Percentiles rank a stretch among this genome's conserved stretches.
Conservation (phyloP, 371 early-diverging fungal genomes). For the Cokeromyces recurvatus region DNA sequence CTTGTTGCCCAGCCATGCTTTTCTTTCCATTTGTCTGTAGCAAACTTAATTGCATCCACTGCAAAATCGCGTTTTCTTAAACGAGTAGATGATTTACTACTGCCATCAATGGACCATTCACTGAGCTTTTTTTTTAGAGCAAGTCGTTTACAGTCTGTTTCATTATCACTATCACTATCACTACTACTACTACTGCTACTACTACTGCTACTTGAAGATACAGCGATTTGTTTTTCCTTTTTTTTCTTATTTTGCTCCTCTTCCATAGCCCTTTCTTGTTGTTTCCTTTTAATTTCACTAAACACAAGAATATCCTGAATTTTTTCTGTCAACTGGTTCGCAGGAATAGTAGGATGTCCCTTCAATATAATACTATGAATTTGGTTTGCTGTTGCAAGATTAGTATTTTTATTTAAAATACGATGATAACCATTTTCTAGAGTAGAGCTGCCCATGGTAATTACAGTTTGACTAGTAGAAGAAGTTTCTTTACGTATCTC, state of each 20-base stretch:
- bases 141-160: not conserved
- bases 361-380: not conserved
- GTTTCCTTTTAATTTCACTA: constrained; percentile 21
- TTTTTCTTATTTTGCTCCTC: not conserved
- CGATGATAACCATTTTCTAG: not conserved
- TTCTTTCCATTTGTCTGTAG: constrained; percentile 33
- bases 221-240: not conserved
- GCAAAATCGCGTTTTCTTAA: constrained; percentile 28
- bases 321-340: constrained; percentile 22
- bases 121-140: constrained; percentile 18
- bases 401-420: not conserved
- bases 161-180: constrained; percentile 3
- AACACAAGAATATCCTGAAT: constrained; percentile 28
- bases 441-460: constrained; percentile 3
- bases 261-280: constrained; percentile 2
- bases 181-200: constrained; percentile 17
- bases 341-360: constrained; percentile 18
- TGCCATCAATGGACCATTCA: constrained; percentile 15
- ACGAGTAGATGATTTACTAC: not conserved
- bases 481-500: not conserved
- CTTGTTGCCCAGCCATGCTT: constrained; percentile 26
- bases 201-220: not conserved
- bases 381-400: not conserved
- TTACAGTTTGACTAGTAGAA: constrained; percentile 11
- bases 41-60: constrained; percentile 22